phyloP scores from a whole-genome alignment of 257 asterid species.

The Pogostemon cablin region DNA sequence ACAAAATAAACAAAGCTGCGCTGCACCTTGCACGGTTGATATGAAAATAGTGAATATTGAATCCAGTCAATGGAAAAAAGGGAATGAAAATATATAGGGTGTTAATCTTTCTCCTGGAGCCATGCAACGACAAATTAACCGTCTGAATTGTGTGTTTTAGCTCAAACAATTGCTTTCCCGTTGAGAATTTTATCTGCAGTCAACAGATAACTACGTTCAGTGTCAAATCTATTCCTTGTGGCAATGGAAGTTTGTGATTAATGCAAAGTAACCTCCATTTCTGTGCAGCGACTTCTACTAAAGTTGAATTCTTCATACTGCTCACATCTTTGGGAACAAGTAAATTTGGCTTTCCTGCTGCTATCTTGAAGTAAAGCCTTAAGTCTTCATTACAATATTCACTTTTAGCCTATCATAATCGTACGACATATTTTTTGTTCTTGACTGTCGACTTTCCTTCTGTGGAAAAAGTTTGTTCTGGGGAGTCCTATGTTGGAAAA shows the following conservation, averaged over 20 bases:
- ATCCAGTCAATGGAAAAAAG: too few relatives aligned
- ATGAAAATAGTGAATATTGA: too few relatives aligned
- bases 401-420: constrained; percentile 14
- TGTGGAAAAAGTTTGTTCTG: constrained; percentile 71
- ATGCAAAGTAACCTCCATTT: constrained; percentile 21
- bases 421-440: background rate
- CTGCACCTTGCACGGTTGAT: too few relatives aligned
- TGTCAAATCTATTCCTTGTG: background rate
- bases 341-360: constrained; percentile 95
- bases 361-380: constrained; percentile 77
- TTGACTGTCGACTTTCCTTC: constrained; percentile 28
- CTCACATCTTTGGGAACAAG: constrained; percentile 94
- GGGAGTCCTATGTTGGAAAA: constrained; percentile 92
- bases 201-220: background rate
- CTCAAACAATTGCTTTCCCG: too few relatives aligned
- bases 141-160: too few relatives aligned
- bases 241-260: constrained; percentile 1
- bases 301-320: constrained; percentile 80
- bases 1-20: too few relatives aligned
- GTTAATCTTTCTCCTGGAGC: too few relatives aligned
- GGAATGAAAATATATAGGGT: too few relatives aligned
- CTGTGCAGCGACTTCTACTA: constrained; percentile 72
- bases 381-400: constrained; percentile 9
- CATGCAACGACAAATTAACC: too few relatives aligned
- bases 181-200: background rate